A percentile compares a stretch with the other conserved stretches of the same genome.
phyloP scores from a whole-genome alignment of 495 filamentous ascomycete genomes.

The Penicillium lividum region DNA sequence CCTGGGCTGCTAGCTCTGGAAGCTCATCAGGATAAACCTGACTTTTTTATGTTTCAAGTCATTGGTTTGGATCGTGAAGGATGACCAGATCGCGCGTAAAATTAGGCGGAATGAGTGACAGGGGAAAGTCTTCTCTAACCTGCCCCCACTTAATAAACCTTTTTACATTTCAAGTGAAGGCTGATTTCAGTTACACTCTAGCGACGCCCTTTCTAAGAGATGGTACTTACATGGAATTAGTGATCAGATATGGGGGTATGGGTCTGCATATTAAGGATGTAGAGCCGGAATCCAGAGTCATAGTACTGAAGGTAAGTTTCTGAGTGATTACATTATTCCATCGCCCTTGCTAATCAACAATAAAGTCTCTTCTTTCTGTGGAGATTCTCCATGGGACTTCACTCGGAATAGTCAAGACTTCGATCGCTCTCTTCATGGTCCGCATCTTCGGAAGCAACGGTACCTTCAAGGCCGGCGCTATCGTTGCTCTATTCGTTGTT shows the following conservation, averaged over 20 bases:
- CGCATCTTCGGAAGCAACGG: slow-evolving; percentile 19
- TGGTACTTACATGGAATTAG: background rate
- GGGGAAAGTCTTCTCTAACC: too few relatives aligned
- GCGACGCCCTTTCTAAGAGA: too few relatives aligned
- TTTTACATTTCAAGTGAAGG: too few relatives aligned
- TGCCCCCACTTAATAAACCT: too few relatives aligned
- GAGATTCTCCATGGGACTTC: slow-evolving; percentile 14
- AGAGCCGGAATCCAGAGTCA: background rate
- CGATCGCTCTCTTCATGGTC: slow-evolving; percentile 17
- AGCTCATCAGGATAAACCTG: too few relatives aligned
- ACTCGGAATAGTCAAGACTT: slow-evolving; percentile 19
- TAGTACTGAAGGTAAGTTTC: background rate
- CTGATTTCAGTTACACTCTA: too few relatives aligned
- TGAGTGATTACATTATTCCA: background rate
- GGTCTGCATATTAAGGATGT: background rate
- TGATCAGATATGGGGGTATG: background rate
- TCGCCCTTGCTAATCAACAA: background rate
- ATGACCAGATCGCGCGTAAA: too few relatives aligned
- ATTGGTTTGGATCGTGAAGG: too few relatives aligned
- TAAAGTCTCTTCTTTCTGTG: background rate
- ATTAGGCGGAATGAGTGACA: too few relatives aligned
- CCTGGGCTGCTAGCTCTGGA: too few relatives aligned
- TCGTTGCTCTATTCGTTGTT: background rate
- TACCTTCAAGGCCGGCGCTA: slow-evolving; percentile 10
- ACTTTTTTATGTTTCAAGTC: too few relatives aligned